These are phyloP conservation scores for Aspergillus sergii DNA, from an alignment of 2,329 filamentous ascomycete genomes.

Conservation along the genomic window DNA sequence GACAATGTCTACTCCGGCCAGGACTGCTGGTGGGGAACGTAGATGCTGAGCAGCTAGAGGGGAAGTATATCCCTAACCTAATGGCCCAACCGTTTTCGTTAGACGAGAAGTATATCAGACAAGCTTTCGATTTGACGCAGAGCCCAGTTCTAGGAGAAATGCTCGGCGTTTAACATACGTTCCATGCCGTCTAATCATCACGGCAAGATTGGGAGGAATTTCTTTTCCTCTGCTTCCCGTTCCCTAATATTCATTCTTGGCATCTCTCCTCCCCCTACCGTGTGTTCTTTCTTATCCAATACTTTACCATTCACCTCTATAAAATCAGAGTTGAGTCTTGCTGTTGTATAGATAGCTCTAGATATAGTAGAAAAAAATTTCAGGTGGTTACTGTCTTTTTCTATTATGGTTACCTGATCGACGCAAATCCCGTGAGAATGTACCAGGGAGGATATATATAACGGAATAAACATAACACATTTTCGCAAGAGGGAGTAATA, in stretches of 20 bases:
- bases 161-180: background rate
- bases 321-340: background rate
- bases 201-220: background rate
- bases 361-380: background rate
- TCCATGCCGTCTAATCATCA: too few relatives aligned
- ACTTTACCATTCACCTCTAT: background rate
- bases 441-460: too few relatives aligned
- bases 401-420: too few relatives aligned
- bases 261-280: background rate
- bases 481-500: too few relatives aligned
- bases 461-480: too few relatives aligned
- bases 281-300: background rate
- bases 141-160: conserved; percentile 22
- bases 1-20: conserved; percentile 69
- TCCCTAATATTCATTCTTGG: background rate
- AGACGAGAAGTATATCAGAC: conserved; percentile 96
- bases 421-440: too few relatives aligned
- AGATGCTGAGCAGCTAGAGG: conserved; percentile 88
- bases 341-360: background rate
- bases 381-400: too few relatives aligned
- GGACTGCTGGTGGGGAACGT: conserved; percentile 59
- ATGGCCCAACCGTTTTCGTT: conserved; percentile 91
- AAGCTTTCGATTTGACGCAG: conserved; percentile 86
- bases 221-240: background rate
- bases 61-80: conserved; percentile 97